Evolutionary conservation across 208 protist genomes (phyloP).

Genomic region (Acanthamoeba culbertsoni): DNA sequence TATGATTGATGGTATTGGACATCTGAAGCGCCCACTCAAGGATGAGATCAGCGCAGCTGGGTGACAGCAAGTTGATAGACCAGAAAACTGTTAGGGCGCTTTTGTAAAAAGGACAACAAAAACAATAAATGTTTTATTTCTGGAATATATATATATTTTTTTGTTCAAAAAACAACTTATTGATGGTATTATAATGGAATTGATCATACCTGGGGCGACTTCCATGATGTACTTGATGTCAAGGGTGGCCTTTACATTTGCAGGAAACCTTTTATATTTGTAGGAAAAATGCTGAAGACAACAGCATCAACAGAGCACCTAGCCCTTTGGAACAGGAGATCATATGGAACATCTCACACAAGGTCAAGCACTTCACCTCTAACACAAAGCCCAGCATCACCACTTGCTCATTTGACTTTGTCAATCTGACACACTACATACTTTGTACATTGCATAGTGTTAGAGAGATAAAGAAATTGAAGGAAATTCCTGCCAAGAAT

Average conservation of each 20-base stretch:
- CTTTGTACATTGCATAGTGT: conserved; percentile 34
- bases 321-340: conserved; percentile 35
- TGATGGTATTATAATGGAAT: no score
- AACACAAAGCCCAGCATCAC: neutral
- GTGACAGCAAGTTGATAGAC: conserved; percentile 47
- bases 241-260: no score
- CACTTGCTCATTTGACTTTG: neutral
- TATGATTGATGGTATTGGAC: conserved; percentile 33
- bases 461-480: no score
- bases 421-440: neutral
- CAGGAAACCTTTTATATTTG: no score
- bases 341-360: neutral
- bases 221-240: no score
- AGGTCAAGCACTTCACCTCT: neutral
- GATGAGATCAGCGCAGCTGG: conserved; percentile 17
- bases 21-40: conserved; percentile 54
- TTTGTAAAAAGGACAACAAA: neutral
- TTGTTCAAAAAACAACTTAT: no score
- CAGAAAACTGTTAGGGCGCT: conserved; percentile 64
- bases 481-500: no score
- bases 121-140: no score
- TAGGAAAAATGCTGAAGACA: no score
- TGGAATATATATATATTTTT: no score
- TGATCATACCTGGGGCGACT: no score
- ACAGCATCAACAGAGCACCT: no score